Conservation (phyloP, 1,139 yeast genomes). For the Suhomyces bokatorum region DNA sequence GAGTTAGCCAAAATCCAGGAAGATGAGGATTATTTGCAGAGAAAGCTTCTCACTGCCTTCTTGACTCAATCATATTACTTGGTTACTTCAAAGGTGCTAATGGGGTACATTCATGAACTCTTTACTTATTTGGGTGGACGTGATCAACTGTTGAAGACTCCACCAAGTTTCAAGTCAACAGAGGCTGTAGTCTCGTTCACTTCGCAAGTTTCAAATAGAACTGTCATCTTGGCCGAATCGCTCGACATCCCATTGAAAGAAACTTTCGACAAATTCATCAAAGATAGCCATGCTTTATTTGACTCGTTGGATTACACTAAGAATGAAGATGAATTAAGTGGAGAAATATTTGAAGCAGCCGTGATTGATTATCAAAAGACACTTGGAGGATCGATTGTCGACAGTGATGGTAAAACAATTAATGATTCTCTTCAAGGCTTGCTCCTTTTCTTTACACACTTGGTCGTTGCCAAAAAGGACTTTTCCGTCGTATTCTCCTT, state of each 20-base stretch:
- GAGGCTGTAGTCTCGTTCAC: neutral
- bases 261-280: conserved; percentile 37
- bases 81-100: conserved; percentile 26
- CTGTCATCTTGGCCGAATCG: conserved; percentile 56
- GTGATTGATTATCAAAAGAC: conserved; percentile 38
- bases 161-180: neutral
- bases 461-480: conserved; percentile 17
- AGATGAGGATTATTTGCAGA: conserved; percentile 56
- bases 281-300: conserved; percentile 29
- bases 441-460: conserved; percentile 31
- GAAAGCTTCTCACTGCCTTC: conserved; percentile 45
- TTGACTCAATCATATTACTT: conserved; percentile 47
- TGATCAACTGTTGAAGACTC: neutral
- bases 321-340: conserved; percentile 16
- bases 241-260: conserved; percentile 59
- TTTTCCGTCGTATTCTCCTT: conserved; percentile 26
- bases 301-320: conserved; percentile 22
- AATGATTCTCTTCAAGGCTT: conserved; percentile 35
- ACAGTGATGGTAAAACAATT: conserved; percentile 28
- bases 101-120: conserved; percentile 29
- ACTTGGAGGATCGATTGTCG: conserved; percentile 28
- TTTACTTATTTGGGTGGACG: conserved; percentile 23
- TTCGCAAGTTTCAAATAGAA: conserved; percentile 37
- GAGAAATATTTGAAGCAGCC: conserved; percentile 35
- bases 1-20: conserved; percentile 42